Evolutionary conservation across 495 filamentous ascomycete genomes (phyloP), one percentile per base, ranked within the genome.

Genomic region (Massariosphaeria phaeospora): DNA sequence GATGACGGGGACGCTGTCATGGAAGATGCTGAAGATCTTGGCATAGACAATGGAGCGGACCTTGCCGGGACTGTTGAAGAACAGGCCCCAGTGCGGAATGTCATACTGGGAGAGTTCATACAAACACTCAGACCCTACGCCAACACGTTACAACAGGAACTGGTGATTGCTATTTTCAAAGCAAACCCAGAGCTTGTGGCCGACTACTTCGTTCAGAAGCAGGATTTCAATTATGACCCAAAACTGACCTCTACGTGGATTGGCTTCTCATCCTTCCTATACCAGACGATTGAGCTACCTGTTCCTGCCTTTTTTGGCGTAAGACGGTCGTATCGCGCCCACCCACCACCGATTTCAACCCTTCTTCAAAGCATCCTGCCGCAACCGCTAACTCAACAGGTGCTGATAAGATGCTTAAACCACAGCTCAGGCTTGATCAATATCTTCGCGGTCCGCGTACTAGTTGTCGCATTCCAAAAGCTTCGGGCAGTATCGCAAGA

Each of bases 231-330:
- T 3, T 87, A 94, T 43, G 94, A 96, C 23, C 91, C 93, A 0
- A 97, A 96, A 63, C 75, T 90, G 9, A 89, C 89, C 0, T 77
- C 88, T 0, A 91, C 91, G 3, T 99, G 93, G 93, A 84, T 97
- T 60, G 90, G 91, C 17, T 96, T 91, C 65, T 89, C 87, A 2
- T 78, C 88, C 0, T 87, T 97, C 48, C 70, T 99, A 4, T 91
- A 93, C 66, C 85, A 84, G 20, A 76, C 78, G 0, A 78, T 96
- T 6, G 76, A 84, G 48, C 67, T 95, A 20, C 83, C 85, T 11
- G 72, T 94, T 38, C 89, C 89, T 12, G 59, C 71, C 7, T 79
- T 77, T 59, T 86, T 88, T 65, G 87, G 87, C 13, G 70, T 72
- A 18, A 52, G 43, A 8, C 62, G 67, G 1, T 57, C 66, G 31